These are phyloP conservation scores for Boletus rubescentipes DNA, from an alignment of 768 basidiomycete species.

Conservation along the genomic window DNA sequence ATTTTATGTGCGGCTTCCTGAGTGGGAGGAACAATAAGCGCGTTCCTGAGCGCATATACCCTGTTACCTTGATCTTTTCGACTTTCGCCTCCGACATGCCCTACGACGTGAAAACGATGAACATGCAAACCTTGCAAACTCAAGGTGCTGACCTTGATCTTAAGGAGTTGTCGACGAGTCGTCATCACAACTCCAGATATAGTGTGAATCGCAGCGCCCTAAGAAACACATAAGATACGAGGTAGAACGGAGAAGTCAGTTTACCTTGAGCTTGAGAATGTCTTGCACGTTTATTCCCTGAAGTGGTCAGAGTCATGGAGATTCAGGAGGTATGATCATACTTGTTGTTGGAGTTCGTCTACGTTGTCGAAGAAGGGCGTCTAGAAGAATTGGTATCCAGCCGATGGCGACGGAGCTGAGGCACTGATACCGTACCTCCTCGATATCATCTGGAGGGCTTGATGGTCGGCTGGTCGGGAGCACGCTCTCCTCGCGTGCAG, in stretches of 20 bases:
- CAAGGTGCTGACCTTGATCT: slow-evolving; percentile 72
- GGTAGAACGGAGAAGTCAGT: slow-evolving; percentile 4
- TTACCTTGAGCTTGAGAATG: slow-evolving; percentile 87
- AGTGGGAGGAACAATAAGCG: not conserved
- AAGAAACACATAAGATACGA: not conserved
- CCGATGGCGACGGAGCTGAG: not conserved
- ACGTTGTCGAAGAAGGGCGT: slow-evolving; percentile 69
- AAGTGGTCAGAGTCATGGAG: not conserved
- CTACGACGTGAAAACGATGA: slow-evolving; percentile 37
- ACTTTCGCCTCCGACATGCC: slow-evolving; percentile 97
- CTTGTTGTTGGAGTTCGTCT: slow-evolving; percentile 85
- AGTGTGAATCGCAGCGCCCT: slow-evolving; percentile 82
- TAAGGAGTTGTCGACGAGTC: slow-evolving; percentile 82
- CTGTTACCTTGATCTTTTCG: slow-evolving; percentile 85
- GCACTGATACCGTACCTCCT: slow-evolving; percentile 34
- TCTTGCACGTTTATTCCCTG: slow-evolving; percentile 97
- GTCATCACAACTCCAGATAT: slow-evolving; percentile 90
- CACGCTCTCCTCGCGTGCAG: slow-evolving; percentile 24
- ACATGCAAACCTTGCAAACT: not conserved
- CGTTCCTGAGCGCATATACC: slow-evolving; percentile 11
- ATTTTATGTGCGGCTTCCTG: slow-evolving; percentile 92
- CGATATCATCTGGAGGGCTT: slow-evolving; percentile 38
- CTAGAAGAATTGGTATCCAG: slow-evolving; percentile 31
- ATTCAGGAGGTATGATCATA: slow-evolving; percentile 30
- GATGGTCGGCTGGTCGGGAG: slow-evolving; percentile 28